Conservation (phyloP, 2,329 filamentous ascomycete species). For the Aureobasidium mangrovei region DNA sequence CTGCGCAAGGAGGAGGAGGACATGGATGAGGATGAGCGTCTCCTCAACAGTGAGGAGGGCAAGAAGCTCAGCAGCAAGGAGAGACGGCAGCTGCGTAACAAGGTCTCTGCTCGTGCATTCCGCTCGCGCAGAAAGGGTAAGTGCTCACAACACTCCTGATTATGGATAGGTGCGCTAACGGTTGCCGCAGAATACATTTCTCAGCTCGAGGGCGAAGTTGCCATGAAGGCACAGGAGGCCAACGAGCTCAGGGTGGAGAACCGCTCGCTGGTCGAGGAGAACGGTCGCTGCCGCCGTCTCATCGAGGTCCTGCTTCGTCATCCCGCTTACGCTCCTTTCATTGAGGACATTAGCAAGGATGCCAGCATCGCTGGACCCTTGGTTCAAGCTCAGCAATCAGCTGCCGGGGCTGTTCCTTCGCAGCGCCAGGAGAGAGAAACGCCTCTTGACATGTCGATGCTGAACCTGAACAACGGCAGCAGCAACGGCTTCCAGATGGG, state of each 20-base stretch:
- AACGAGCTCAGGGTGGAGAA: constrained; percentile 75
- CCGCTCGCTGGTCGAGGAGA: constrained; percentile 63
- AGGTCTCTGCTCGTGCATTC: constrained; percentile 96
- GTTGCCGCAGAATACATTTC: constrained; percentile 76
- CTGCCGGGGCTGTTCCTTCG: constrained; percentile 18
- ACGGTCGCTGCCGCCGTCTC: constrained; percentile 51
- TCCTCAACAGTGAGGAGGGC: constrained; percentile 91
- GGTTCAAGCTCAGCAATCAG: constrained; percentile 17
- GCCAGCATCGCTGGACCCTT: constrained; percentile 25
- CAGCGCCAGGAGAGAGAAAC: constrained; percentile 47
- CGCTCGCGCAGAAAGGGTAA: constrained; percentile 96
- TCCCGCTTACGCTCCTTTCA: constrained; percentile 40
- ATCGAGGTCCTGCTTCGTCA: constrained; percentile 58
- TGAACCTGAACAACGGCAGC: constrained; percentile 48
- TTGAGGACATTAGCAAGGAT: constrained; percentile 35
- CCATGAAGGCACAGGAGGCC: constrained; percentile 72
- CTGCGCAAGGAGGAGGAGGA: constrained; percentile 92
- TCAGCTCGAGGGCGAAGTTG: constrained; percentile 85
- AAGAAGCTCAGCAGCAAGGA: constrained; percentile 99
- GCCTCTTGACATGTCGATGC: constrained; percentile 62
- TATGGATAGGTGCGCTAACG: constrained; percentile 39
- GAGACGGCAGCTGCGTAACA: constrained; percentile 93
- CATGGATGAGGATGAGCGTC: constrained; percentile 94
- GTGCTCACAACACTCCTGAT: constrained; percentile 21
- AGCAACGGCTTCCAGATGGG: constrained; percentile 20